Base-by-base conservation (phyloP, 2,329 filamentous ascomycete genomes). In the Apiospora kogelbergensis region DNA sequence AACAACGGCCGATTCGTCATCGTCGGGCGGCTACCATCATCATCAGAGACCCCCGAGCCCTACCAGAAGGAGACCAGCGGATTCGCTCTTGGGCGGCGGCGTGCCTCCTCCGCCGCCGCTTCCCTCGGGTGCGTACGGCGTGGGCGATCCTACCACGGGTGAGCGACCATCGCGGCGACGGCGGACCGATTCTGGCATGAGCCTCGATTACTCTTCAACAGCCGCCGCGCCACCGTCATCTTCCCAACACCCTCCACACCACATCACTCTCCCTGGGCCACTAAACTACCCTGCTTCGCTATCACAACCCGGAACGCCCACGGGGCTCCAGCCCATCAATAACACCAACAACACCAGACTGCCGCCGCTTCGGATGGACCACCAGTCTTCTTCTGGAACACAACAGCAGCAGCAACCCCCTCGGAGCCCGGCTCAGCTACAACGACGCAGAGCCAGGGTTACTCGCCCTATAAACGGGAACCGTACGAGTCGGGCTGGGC, bases 361-460 rank as follows among this genome's bases (percentile, higher is more conserved):
- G 3, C 85, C 85, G 5, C 84, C 85, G 1, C 73, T 88, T 45
- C 80, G 85, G 6, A 82, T 87, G 71, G 85, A 87, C 46, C 79
- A 79, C 44, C 74, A 75, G 20, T 68, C 73, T 26, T 24, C 37
- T 37, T 24, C 37, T 33, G 63, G 30, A n/a, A 6, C 41, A 44
- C 72, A 72, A 3, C 40, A 42, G 26, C 72, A 72, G 24, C 74
- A 75, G 30, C 71, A 72, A 40, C 72, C 72, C 17, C 72, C 22
- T 72, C 72, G 13, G 70, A 70, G 17, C 73, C 75, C 13, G 70
- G 71, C 48, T 69, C 74, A 41, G 71, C 68, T 63, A 76, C 68
- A 37, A 44, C 74, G 22, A 71, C 74, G 1, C 71, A 74, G 1
- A 72, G 73, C 24, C 75, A 76, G 45, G 71, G 70, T 24, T 76